Base-by-base conservation (phyloP, 2,329 filamentous ascomycete genomes). In the Phialophora expanda region DNA sequence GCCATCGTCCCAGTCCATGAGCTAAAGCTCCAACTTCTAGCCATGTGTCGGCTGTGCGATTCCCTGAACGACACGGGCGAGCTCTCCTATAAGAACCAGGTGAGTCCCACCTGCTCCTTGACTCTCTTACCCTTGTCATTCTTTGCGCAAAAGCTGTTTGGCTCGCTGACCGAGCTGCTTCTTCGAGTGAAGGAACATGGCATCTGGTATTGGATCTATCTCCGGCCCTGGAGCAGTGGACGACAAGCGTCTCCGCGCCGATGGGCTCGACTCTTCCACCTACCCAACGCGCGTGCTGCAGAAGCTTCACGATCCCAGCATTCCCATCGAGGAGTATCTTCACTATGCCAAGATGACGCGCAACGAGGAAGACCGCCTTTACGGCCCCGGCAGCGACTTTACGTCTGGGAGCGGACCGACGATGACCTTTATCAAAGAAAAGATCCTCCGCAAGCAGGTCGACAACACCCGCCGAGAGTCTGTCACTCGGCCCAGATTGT, bases 281-380 rank as follows among this genome's bases (percentile, higher is more conserved):
- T 62, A 51, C 54, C 67, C 67, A 32, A 62, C 54, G 7, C 30
- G 55, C 9, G 32, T 69, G 7, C 11, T 54, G 6, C 28, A 60
- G 34, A 69, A 70, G 54, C 70, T 72, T 20, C 73, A 75, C 41
- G 73, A 76, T 53, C 55, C 73, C 41, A 70, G 50, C 14, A 68
- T 78, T 20, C 69, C 71, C 2, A 75, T 79, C 58, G 78, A 79
- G 61, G 78, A 79, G 51, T 80, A 80, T 60, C 67, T 73, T n/a
- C 76, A 77, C 69, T 79, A 76, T 69, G 78, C 78, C 8, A 72
- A 75, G 22, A 71, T 72, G 32, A 75, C 77, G 1, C 72, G 78
- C 55, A 72, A 72, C 14, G 69, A 74, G 24, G 75, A 80, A 68
- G 70, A 75, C 51, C 56, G 64, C 1, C 64, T 74, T 17, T 69